Evolutionary conservation across 2,329 filamentous ascomycete genomes (phyloP).

Genomic region (Bipolaris sorokiniana): DNA sequence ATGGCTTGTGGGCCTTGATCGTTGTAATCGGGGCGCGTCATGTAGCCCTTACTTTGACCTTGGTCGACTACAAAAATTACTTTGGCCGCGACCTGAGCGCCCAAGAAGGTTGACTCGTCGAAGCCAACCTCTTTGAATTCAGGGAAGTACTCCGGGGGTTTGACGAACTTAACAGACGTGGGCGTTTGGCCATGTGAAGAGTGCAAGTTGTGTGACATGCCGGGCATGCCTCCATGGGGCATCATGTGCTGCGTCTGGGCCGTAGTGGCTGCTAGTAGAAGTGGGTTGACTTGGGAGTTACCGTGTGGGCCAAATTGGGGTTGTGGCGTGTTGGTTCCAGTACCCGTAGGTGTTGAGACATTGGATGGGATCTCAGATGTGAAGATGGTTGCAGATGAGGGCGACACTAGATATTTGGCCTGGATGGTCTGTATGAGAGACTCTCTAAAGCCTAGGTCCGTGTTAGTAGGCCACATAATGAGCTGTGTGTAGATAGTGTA

Average conservation of each 20-base stretch:
- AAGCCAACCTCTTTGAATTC: slow-evolving; percentile 81
- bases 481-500: neutral
- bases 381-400: slow-evolving; percentile 93
- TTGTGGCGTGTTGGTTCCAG: slow-evolving; percentile 88
- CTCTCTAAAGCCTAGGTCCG: slow-evolving; percentile 75
- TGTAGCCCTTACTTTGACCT: slow-evolving; percentile 70
- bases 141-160: slow-evolving; percentile 81
- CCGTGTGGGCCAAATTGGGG: slow-evolving; percentile 56
- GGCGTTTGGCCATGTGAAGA: slow-evolving; percentile 76
- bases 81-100: slow-evolving; percentile 83
- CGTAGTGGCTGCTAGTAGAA: slow-evolving; percentile 88
- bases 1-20: slow-evolving; percentile 69
- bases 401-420: slow-evolving; percentile 86
- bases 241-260: slow-evolving; percentile 63
- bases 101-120: slow-evolving; percentile 86
- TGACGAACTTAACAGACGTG: slow-evolving; percentile 79
- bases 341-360: slow-evolving; percentile 87
- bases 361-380: slow-evolving; percentile 95
- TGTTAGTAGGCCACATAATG: slow-evolving; percentile 39
- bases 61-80: slow-evolving; percentile 73
- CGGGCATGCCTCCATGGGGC: slow-evolving; percentile 45
- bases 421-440: slow-evolving; percentile 81
- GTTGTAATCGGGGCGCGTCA: slow-evolving; percentile 72
- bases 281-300: slow-evolving; percentile 76
- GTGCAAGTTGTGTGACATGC: slow-evolving; percentile 59